Evolutionary conservation across 176 grass and related monocot species (phyloP), one percentile per base, ranked within the genome.

Genomic region (Guadua angustifolia): DNA sequence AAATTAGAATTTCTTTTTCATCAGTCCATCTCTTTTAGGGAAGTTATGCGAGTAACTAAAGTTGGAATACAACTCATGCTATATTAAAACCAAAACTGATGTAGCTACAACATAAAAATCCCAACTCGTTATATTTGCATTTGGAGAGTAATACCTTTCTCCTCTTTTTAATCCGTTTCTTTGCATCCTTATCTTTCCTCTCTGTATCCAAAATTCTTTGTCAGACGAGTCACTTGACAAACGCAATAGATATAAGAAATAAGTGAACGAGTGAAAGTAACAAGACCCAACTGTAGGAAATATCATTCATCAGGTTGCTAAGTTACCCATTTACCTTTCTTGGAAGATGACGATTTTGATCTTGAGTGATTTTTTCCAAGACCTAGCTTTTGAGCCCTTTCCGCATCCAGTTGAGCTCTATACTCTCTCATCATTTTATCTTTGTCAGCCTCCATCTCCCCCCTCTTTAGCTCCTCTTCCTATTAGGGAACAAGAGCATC

Each of bases 401-500:
- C 97, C 39, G 93, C 93, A 86, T 99, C 97, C 18, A 99, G 88
- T 87, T 99, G 97, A 89, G 97, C 97, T 82, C 97, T 95, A 77
- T 99, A 99, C 65, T 99, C 93, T 90, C 89, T 99, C 97, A 99
- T 99, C 97, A 99, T 99, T 89, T 89, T 99, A 91, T 96, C 97
- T 80, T 99, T 99, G 75, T 99, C 93, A 47, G 93, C 97, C 79
- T 99, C 97, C 70, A 94, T 14, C 81, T 99, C 97, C 87, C 90
- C 91, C 75, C 90, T 94, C 86, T 94, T 99, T 68, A 96, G 40
- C 76, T 99, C 97, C 39, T 99, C 97, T 68, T 99, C 97, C 97
- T 99, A 87, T 49, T 42, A 92, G 44, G 82, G 45, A 86, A 79
- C 32, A 22, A 65, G 16, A 88, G 66, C n/a, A 79, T 5, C 25